Percentiles rank a stretch among this genome's conserved stretches.
These are phyloP conservation scores for Carpinus viminea DNA, from an alignment of 306 rosid species.

Conservation along the genomic window DNA sequence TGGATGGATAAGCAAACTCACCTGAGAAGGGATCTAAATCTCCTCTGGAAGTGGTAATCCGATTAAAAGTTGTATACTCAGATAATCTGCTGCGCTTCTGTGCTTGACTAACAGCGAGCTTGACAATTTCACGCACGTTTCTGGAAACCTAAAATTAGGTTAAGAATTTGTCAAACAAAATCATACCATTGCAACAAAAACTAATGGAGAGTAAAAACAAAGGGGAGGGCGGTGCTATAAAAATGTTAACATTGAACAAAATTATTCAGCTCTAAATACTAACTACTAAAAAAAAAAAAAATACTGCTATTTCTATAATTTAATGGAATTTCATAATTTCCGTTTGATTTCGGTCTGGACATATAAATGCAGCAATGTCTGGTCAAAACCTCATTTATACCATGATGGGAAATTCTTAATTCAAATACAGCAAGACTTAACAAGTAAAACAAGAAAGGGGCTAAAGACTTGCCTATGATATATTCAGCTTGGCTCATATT, in stretches of 20 bases:
- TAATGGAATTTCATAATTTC: not conserved
- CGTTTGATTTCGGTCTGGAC: not conserved
- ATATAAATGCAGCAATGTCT: not conserved
- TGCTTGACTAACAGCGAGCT: slow-evolving; percentile 85
- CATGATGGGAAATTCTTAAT: not conserved
- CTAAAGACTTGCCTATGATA: too few species aligned
- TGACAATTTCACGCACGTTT: slow-evolving; percentile 84
- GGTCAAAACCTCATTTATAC: not conserved
- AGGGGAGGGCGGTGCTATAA: slow-evolving; percentile 9
- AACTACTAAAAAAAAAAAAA: not conserved
- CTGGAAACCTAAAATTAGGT: slow-evolving; percentile 59
- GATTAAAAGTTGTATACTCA: slow-evolving; percentile 72
- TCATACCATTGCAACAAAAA: slow-evolving; percentile 2
- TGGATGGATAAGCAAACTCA: slow-evolving; percentile 32
- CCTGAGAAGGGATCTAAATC: slow-evolving; percentile 90
- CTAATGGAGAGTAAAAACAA: not conserved
- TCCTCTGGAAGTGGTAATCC: slow-evolving; percentile 64
- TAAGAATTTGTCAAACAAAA: slow-evolving; percentile 26
- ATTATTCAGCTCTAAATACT: not conserved
- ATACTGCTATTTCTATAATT: not conserved
- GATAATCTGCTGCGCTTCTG: slow-evolving; percentile 72
- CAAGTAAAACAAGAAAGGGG: not conserved
- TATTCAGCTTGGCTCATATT: too few species aligned
- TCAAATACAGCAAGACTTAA: not conserved
- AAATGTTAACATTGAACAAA: not conserved